phyloP scores from a whole-genome alignment of 768 basidiomycete genomes.

The Tricholomella constricta region DNA sequence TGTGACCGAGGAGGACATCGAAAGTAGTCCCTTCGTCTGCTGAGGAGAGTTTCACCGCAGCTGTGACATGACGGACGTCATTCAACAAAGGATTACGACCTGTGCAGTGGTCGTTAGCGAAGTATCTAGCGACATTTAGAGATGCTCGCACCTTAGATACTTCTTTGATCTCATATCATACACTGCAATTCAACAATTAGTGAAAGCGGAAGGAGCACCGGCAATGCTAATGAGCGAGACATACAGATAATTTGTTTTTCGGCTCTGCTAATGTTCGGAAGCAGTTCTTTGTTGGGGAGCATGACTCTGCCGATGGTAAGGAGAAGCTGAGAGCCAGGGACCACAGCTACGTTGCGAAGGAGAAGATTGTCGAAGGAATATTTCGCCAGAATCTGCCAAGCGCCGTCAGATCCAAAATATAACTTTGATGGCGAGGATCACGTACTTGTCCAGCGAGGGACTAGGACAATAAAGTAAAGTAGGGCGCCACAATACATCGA shows the following conservation, averaged over 20 bases:
- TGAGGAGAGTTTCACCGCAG: neutral
- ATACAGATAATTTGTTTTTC: slow-evolving; percentile 20
- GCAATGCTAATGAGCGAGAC: neutral
- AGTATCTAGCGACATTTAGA: neutral
- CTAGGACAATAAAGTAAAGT: neutral
- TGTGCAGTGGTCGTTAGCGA: neutral
- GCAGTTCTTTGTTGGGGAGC: neutral
- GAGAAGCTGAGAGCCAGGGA: slow-evolving; percentile 10
- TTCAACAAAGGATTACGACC: slow-evolving; percentile 10
- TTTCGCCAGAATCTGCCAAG: neutral
- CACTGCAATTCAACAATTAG: slow-evolving; percentile 5
- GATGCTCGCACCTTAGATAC: neutral
- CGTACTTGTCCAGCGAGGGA: too few relatives aligned
- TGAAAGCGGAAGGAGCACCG: neutral
- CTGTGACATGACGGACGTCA: slow-evolving; percentile 9
- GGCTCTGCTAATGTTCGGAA: slow-evolving; percentile 8
- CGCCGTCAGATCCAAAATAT: neutral
- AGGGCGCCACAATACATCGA: neutral
- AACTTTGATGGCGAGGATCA: too few relatives aligned
- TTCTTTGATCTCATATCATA: slow-evolving; percentile 7
- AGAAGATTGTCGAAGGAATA: slow-evolving; percentile 9
- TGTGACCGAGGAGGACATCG: slow-evolving; percentile 12
- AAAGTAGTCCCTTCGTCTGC: slow-evolving; percentile 4
- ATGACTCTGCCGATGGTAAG: slow-evolving; percentile 9
- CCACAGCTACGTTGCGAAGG: slow-evolving; percentile 12